A percentile compares a stretch with the other conserved stretches of the same genome.
Conservation (phyloP, 768 basidiomycete species). For the Pulveroboletus ravenelii region DNA sequence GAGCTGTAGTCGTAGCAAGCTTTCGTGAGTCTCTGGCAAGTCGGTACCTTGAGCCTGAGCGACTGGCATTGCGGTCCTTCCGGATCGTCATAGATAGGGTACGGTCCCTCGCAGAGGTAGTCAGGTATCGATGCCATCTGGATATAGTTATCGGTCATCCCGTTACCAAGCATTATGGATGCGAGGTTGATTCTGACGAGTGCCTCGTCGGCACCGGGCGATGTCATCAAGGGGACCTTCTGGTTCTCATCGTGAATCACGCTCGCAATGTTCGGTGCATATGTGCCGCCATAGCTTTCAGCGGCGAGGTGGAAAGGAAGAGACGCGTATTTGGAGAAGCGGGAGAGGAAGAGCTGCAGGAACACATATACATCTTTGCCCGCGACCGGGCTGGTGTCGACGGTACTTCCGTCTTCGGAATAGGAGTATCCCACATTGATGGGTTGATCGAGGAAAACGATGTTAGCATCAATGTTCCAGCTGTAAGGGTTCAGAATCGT, state of each 20-base stretch:
- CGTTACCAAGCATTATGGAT: constrained; percentile 85
- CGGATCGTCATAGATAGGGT: constrained; percentile 71
- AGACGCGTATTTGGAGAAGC: constrained; percentile 68
- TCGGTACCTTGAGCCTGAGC: constrained; percentile 59
- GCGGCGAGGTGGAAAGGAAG: constrained; percentile 76
- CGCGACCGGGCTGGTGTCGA: constrained; percentile 78
- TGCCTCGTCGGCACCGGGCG: constrained; percentile 34
- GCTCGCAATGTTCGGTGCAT: constrained; percentile 81
- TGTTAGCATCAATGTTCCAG: constrained; percentile 75
- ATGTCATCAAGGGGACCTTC: constrained; percentile 42
- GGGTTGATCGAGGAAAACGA: constrained; percentile 67
- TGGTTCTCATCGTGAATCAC: constrained; percentile 78
- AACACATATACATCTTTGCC: constrained; percentile 89
- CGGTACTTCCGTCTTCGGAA: constrained; percentile 63
- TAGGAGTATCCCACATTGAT: constrained; percentile 91
- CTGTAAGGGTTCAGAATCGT: constrained; percentile 71
- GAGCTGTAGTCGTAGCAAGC: constrained; percentile 62
- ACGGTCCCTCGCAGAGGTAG: constrained; percentile 78
- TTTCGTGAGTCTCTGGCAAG: constrained; percentile 70
- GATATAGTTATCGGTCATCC: constrained; percentile 74
- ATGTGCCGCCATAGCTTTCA: constrained; percentile 76
- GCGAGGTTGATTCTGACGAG: constrained; percentile 74
- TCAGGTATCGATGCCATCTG: constrained; percentile 83
- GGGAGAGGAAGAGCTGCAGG: constrained; percentile 72
- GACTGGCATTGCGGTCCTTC: constrained; percentile 61